Base-by-base conservation (phyloP, 73 alveolate genomes). In the Paramecium tetraurelia region DNA sequence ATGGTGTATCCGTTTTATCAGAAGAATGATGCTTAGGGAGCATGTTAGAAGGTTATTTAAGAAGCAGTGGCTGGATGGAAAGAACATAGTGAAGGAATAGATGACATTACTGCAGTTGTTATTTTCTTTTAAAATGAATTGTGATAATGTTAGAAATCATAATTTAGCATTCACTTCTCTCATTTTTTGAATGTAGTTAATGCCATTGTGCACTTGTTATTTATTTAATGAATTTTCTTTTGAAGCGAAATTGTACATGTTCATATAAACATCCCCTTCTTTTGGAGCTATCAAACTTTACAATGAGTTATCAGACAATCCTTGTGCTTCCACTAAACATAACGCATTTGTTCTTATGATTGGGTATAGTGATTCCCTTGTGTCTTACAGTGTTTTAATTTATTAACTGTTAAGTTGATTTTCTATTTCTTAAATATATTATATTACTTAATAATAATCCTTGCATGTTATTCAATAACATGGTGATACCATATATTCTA, bases 251-350 rank as follows among this genome's bases (percentile, higher is more conserved):
- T 80, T 48, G 29, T 44, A 80, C 76, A 80, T 41, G 29, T 80
- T 80, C 29, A 40, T 8, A 46, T 80, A 80, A n/a, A 80, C 75
- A 48, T 80, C 90, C 4, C 90, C 90, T 20, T 80, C 90, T 14
- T 46, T 41, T 20, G 90, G 70, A 18, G 90, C 90, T 11, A 80
- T 80, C 90, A 80, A 80, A 43, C 92, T 71, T 89, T 83, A 40
- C 72, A 89, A 71, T 70, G 86, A 31, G 29, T 89, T 83, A 71
- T 89, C 94, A 24, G 86, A 44, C 22, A 89, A 89, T 80, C 90
- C 90, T 35, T 80, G 18, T 2, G 63, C 46, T 44, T 80, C 90
- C 7, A 80, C 90, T 44, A 80, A 27, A 43, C 48, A 16, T 41
- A 80, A 80, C 12, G 90, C 90, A 80, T 80, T 48, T 46, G 22